phyloP scores from a whole-genome alignment of 257 asterid genomes.

The Solanum stenotomum region DNA sequence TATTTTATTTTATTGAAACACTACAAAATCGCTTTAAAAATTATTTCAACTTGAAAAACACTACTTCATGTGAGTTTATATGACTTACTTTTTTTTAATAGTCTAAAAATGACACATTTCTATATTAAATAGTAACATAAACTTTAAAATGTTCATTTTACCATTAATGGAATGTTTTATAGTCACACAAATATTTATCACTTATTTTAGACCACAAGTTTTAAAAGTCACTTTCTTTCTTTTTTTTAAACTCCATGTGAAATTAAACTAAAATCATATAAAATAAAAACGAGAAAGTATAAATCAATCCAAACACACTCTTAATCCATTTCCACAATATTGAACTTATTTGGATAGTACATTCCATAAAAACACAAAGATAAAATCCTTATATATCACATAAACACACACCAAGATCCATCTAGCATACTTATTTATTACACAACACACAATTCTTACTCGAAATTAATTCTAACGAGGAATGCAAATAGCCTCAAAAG shows the following conservation, averaged over 20 bases:
- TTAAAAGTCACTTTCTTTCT: no score
- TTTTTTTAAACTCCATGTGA: background rate
- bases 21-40: background rate
- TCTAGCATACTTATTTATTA: background rate
- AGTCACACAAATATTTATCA: no score
- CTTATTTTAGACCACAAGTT: background rate
- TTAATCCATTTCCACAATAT: background rate
- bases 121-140: no score
- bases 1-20: no score
- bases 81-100: no score
- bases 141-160: no score
- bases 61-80: no score
- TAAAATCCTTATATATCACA: background rate
- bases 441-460: background rate
- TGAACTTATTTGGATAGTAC: background rate
- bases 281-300: no score
- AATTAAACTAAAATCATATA: no score
- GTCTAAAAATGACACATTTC: no score
- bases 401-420: background rate
- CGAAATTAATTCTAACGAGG: slow-evolving; percentile 1
- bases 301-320: background rate
- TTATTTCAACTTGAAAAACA: background rate
- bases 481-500: slow-evolving; percentile 32
- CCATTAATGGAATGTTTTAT: background rate
- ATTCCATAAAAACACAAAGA: background rate